phyloP scores from a whole-genome alignment of 345 rosid genomes.

The Ailanthus altissimus region DNA sequence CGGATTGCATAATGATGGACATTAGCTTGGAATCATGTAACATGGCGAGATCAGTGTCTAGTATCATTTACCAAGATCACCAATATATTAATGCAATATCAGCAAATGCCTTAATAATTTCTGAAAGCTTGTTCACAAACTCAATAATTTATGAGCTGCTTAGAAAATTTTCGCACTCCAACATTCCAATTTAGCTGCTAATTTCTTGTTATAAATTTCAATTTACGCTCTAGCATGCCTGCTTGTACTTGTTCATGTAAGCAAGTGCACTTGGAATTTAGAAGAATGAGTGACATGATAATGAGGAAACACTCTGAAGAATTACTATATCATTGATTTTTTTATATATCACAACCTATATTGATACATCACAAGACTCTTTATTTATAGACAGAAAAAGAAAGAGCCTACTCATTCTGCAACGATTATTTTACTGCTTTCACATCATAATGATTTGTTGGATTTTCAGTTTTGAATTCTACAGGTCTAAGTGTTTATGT shows the following conservation, averaged over 20 bases:
- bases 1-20: not conserved
- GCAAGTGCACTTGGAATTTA: no score
- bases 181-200: not conserved
- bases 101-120: not conserved
- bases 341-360: no score
- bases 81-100: not conserved
- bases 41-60: not conserved
- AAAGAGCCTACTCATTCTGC: no score
- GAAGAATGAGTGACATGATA: no score
- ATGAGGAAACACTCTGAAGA: no score
- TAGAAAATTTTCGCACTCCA: not conserved
- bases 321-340: no score
- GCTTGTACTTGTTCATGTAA: not conserved
- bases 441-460: no score
- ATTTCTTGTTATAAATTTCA: not conserved
- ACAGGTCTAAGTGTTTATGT: no score
- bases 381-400: no score
- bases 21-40: not conserved
- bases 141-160: not conserved
- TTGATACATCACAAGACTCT: no score
- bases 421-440: no score
- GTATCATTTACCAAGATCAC: not conserved
- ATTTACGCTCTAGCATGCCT: not conserved
- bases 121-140: not conserved
- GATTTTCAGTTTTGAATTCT: no score